A percentile compares a stretch with the other conserved stretches of the same genome.
Evolutionary conservation across 2,329 filamentous ascomycete genomes (phyloP).

Genomic region (Boeremia exigua): DNA sequence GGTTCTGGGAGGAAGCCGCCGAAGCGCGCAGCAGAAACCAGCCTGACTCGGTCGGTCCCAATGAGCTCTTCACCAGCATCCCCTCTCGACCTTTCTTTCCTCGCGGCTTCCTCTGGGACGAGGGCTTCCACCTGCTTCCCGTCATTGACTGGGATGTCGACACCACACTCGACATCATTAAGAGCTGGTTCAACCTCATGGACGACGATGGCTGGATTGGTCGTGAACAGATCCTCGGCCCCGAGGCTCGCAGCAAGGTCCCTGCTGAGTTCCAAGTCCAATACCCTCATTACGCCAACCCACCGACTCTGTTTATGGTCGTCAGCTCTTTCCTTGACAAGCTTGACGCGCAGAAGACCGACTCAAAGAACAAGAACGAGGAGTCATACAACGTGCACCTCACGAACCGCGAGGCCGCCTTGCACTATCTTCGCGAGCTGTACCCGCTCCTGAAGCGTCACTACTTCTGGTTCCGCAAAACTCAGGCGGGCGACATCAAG

Average conservation of each 20-base stretch:
- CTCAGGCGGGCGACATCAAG: slow-evolving; percentile 87
- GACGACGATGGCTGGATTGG: slow-evolving; percentile 98
- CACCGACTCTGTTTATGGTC: slow-evolving; percentile 90
- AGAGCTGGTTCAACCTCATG: slow-evolving; percentile 95
- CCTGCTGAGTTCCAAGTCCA: slow-evolving; percentile 91
- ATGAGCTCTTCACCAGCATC: slow-evolving; percentile 87
- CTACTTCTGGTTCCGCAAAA: slow-evolving; percentile 93
- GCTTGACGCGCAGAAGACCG: slow-evolving; percentile 59
- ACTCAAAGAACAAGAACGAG: slow-evolving; percentile 44
- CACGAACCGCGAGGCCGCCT: slow-evolving; percentile 69
- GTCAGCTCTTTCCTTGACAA: slow-evolving; percentile 85
- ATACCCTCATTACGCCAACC: slow-evolving; percentile 97
- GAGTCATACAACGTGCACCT: slow-evolving; percentile 67
- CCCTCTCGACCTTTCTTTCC: slow-evolving; percentile 97
- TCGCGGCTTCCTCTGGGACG: slow-evolving; percentile 95
- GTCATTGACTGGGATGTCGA: slow-evolving; percentile 95
- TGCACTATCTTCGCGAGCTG: slow-evolving; percentile 74
- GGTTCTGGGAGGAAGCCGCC: slow-evolving; percentile 92
- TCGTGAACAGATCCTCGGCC: slow-evolving; percentile 91
- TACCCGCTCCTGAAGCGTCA: slow-evolving; percentile 89
- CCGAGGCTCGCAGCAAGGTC: slow-evolving; percentile 93
- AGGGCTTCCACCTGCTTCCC: slow-evolving; percentile 92
- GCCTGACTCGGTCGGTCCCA: slow-evolving; percentile 78
- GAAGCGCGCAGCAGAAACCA: slow-evolving; percentile 73
- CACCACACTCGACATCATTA: slow-evolving; percentile 80